A percentile compares a stretch with the other conserved stretches of the same genome.
Conservation (phyloP, 805 yeast species). For the Tetrapisispora pingtungensis region DNA sequence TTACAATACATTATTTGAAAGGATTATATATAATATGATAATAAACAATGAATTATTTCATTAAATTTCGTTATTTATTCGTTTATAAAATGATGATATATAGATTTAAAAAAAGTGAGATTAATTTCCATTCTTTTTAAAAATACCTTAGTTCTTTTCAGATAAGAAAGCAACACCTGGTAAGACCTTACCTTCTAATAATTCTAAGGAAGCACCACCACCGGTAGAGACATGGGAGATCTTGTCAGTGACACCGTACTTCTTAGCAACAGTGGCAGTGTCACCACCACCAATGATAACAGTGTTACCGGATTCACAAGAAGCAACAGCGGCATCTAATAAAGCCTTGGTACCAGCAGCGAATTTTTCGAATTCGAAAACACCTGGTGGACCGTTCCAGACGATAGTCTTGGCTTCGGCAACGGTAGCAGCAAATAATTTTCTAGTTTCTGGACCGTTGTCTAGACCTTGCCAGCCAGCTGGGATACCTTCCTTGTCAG, state of each 20-base stretch:
- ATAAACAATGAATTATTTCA: conserved; percentile 4
- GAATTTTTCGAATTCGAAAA: conserved; percentile 90
- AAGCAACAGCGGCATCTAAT: conserved; percentile 78
- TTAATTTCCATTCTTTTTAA: conserved; percentile 2
- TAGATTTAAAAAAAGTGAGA: not conserved
- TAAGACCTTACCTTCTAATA: conserved; percentile 95
- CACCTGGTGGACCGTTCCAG: conserved; percentile 99
- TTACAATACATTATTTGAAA: no score
- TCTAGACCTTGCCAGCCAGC: conserved; percentile 94
- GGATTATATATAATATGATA: not conserved
- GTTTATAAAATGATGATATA: conserved; percentile 3
- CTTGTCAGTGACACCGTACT: conserved; percentile 92
- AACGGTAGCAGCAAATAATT: conserved; percentile 72
- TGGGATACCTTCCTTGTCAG: conserved; percentile 87
- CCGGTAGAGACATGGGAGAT: conserved; percentile 98
- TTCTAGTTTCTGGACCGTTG: conserved; percentile 81
- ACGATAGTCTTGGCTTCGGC: conserved; percentile 93
- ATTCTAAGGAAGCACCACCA: conserved; percentile 99
- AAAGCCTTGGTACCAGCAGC: conserved; percentile 85
- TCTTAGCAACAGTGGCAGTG: conserved; percentile 98
- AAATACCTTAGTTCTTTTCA: conserved; percentile 40
- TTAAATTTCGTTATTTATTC: conserved; percentile 4
- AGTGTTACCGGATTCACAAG: conserved; percentile 81
- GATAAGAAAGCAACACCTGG: conserved; percentile 96
- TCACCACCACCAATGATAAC: conserved; percentile 98